Percentiles rank a stretch among this genome's conserved stretches.
Conservation (phyloP, 1,284 basidiomycete species). For the Pyrrhoderma lamaoense region DNA sequence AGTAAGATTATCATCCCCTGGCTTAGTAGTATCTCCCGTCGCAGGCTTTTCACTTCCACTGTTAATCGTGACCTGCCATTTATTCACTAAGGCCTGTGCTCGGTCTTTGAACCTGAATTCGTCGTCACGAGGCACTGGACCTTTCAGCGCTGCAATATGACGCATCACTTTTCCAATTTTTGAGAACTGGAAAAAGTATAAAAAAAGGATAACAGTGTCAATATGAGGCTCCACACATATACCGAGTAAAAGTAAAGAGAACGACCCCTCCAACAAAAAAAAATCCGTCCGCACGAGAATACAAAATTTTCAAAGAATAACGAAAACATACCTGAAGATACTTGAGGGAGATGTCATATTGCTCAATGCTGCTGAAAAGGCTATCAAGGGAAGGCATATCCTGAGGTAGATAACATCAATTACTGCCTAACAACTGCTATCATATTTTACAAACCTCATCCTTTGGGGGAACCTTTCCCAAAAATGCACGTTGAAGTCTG, state of each 20-base stretch:
- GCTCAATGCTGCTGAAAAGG: constrained; percentile 79
- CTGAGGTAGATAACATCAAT: constrained; percentile 31
- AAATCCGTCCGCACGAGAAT: too few species aligned
- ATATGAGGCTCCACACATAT: too few species aligned
- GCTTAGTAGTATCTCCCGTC: background rate
- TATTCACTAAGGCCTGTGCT: constrained; percentile 64
- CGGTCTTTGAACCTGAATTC: constrained; percentile 85
- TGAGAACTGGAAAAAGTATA: too few species aligned
- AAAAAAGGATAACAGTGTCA: too few species aligned
- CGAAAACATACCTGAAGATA: constrained; percentile 63
- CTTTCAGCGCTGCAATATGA: constrained; percentile 71
- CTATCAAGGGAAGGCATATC: constrained; percentile 75
- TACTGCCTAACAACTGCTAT: background rate
- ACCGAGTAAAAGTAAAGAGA: too few species aligned
- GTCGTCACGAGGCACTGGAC: constrained; percentile 73
- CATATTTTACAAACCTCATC: constrained; percentile 34
- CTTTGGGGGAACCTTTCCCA: constrained; percentile 52
- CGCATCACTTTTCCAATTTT: constrained; percentile 99
- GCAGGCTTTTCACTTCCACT: background rate
- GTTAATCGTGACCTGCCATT: constrained; percentile 50
- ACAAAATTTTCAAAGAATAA: background rate
- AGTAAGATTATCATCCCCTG: background rate
- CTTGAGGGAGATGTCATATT: constrained; percentile 80
- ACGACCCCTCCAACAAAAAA: background rate
- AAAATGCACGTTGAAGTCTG: constrained; percentile 84